phyloP scores from a whole-genome alignment of 805 yeast genomes.

The Wickerhamomyces pijperi region DNA sequence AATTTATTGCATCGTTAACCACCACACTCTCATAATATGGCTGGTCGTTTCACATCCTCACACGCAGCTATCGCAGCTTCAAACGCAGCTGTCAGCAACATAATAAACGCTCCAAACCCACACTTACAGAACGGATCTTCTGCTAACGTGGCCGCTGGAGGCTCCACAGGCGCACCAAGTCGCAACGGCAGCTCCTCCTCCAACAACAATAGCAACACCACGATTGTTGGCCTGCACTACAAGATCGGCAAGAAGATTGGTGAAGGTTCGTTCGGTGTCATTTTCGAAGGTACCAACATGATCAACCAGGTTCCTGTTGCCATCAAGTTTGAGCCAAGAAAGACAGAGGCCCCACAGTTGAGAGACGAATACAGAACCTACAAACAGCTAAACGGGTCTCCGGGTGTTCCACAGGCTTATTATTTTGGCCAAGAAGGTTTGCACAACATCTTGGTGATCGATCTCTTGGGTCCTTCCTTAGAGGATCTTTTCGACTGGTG shows the following conservation, averaged over 20 bases:
- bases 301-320: conserved; percentile 91
- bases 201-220: conserved; percentile 8
- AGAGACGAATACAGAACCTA: conserved; percentile 96
- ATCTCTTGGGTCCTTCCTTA: conserved; percentile 86
- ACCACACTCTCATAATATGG: no score
- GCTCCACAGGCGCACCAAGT: conserved; percentile 2
- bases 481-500: conserved; percentile 99
- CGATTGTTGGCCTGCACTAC: conserved; percentile 83
- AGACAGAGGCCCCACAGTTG: conserved; percentile 93
- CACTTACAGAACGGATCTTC: conserved; percentile 2
- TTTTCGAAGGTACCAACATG: conserved; percentile 90
- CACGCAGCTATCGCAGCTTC: conserved; percentile 21
- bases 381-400: conserved; percentile 68
- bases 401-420: conserved; percentile 92
- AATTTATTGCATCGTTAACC: no score
- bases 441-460: conserved; percentile 90
- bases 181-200: conserved; percentile 1
- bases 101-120: conserved; percentile 12
- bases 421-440: conserved; percentile 98
- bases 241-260: conserved; percentile 96
- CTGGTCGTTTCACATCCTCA: conserved; percentile 10
- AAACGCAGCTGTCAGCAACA: conserved; percentile 18
- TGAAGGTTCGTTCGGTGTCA: conserved; percentile 96
- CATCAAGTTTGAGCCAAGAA: conserved; percentile 93
- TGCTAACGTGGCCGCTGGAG: conserved; percentile 4